These are phyloP conservation scores for Capsicum rhomboideum DNA, from an alignment of 257 asterid species.

Conservation along the genomic window DNA sequence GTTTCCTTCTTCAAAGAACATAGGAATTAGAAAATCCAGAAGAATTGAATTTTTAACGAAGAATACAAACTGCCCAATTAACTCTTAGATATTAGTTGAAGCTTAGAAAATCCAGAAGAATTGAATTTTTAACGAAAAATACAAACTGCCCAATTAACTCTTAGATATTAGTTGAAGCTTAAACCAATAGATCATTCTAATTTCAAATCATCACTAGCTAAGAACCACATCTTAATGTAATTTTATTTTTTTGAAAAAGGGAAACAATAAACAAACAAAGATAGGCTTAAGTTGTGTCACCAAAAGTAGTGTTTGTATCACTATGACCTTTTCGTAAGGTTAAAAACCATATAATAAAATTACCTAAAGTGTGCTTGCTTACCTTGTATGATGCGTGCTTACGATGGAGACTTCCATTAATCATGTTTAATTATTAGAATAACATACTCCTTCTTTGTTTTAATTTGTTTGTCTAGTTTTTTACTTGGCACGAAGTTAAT, in stretches of 20 bases:
- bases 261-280: slow-evolving; percentile 1
- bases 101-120: neutral
- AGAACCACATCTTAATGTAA: neutral
- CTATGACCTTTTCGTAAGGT: neutral
- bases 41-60: neutral
- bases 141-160: neutral
- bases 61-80: neutral
- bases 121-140: neutral
- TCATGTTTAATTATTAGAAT: neutral
- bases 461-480: too few species aligned
- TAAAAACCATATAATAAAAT: slow-evolving; percentile 2
- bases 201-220: neutral
- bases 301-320: neutral
- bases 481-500: too few species aligned
- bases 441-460: neutral
- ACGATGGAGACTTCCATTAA: neutral
- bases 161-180: neutral
- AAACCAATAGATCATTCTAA: neutral
- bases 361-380: neutral
- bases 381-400: slow-evolving; percentile 1
- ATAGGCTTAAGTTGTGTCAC: slow-evolving; percentile 1
- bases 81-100: neutral
- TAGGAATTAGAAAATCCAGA: neutral
- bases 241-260: neutral
- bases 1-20: neutral